Evolutionary conservation across 371 early-diverging fungal species (phyloP).

Genomic region (Encephalitozoon intestinalis): DNA sequence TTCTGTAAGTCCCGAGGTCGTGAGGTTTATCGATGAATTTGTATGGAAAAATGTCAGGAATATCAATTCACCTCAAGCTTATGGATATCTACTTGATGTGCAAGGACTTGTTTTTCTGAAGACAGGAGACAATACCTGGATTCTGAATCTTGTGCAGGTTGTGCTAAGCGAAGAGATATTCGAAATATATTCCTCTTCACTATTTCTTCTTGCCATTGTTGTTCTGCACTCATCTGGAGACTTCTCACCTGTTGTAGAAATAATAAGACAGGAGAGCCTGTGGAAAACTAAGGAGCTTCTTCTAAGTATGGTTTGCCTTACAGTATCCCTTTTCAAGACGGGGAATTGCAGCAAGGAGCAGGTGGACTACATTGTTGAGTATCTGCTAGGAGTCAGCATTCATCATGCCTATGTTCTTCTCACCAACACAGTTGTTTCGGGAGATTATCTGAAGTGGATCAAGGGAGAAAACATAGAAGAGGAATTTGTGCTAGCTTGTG

Average conservation of each 20-base stretch:
- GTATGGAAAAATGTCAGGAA: not conserved
- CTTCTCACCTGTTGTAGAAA: conserved; percentile 9
- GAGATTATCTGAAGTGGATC: not conserved
- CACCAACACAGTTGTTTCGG: not conserved
- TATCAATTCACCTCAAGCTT: conserved; percentile 9
- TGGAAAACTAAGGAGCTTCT: conserved; percentile 27
- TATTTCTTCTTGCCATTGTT: conserved; percentile 15
- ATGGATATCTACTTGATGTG: conserved; percentile 20
- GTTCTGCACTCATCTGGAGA: not conserved
- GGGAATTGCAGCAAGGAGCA: conserved; percentile 10
- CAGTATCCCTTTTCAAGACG: conserved; percentile 12
- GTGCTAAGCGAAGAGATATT: conserved; percentile 21
- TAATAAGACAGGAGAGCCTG: conserved; percentile 3
- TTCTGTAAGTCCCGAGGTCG: not conserved
- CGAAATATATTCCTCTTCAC: conserved; percentile 2
- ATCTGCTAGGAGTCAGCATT: not conserved
- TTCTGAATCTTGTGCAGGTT: not conserved
- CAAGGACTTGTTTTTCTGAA: conserved; percentile 2
- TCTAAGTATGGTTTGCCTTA: conserved; percentile 8
- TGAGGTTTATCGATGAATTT: not conserved
- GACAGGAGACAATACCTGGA: not conserved
- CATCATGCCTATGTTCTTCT: conserved; percentile 11
- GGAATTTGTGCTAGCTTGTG: conserved; percentile 6
- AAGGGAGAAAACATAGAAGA: conserved; percentile 24
- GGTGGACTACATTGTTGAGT: conserved; percentile 19